These are phyloP conservation scores for Pestalotiopsis sp. DNA, from an alignment of 2,329 filamentous ascomycete genomes.

Conservation along the genomic window DNA sequence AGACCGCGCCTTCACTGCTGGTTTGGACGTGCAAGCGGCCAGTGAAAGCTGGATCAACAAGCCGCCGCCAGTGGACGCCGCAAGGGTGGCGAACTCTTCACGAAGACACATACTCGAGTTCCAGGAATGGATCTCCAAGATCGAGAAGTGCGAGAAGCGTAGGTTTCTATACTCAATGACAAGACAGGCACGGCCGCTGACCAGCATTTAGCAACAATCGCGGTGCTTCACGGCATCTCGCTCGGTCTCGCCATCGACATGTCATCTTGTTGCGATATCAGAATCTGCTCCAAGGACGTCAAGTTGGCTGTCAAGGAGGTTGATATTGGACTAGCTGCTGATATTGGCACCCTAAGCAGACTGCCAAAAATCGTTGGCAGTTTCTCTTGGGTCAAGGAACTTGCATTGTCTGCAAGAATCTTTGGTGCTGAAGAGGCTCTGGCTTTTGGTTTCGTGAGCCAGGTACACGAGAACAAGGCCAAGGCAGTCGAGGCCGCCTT, in stretches of 20 bases:
- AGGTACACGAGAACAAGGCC: conserved; percentile 55
- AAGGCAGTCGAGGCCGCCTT: conserved; percentile 30
- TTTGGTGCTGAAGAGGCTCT: conserved; percentile 72
- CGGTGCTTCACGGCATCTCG: conserved; percentile 76
- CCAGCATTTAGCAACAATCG: conserved; percentile 69
- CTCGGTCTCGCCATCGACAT: conserved; percentile 81
- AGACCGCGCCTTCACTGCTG: conserved; percentile 81
- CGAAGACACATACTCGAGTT: conserved; percentile 76
- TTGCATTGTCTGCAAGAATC: conserved; percentile 70
- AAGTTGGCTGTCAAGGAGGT: conserved; percentile 78
- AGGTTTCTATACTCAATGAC: conserved; percentile 31
- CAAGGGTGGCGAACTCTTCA: conserved; percentile 63
- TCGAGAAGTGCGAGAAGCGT: conserved; percentile 91
- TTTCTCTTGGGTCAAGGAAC: conserved; percentile 78
- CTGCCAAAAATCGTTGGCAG: conserved; percentile 75
- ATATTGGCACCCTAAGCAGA: conserved; percentile 75
- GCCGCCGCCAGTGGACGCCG: conserved; percentile 53
- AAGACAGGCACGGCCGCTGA: neutral
- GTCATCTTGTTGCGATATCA: conserved; percentile 69
- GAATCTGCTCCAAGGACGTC: conserved; percentile 62
- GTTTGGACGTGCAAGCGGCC: conserved; percentile 80
- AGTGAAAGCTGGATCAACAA: conserved; percentile 51
- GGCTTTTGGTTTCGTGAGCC: conserved; percentile 70
- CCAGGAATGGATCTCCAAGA: conserved; percentile 73
- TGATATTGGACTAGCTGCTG: conserved; percentile 79